Conservation (phyloP, 2,329 filamentous ascomycete species). For the Aspergillus uvarum region DNA sequence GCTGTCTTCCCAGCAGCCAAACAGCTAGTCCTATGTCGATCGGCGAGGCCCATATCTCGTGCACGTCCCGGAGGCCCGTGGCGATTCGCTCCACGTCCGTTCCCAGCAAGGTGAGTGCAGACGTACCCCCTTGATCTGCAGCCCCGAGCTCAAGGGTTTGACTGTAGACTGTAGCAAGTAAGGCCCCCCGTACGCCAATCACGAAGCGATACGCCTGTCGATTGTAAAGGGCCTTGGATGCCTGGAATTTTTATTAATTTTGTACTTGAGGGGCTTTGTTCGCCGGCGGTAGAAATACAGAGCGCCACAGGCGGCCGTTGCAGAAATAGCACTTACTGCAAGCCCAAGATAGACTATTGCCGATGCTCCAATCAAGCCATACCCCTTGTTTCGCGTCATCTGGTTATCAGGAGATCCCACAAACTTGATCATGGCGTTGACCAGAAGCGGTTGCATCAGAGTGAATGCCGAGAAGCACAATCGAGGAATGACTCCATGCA, state of each 20-base stretch:
- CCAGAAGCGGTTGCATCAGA: not conserved
- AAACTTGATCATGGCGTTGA: not conserved
- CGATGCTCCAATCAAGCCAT: not conserved
- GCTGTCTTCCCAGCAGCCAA: not conserved
- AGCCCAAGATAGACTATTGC: not conserved
- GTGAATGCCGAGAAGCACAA: not conserved
- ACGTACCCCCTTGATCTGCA: not conserved
- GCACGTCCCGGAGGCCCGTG: not conserved
- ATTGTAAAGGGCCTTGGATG: not conserved
- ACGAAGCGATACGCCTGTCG: not conserved
- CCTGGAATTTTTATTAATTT: not conserved
- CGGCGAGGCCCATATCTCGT: not conserved
- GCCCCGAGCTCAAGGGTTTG: not conserved
- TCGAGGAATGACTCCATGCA: not conserved
- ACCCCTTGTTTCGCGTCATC: not conserved
- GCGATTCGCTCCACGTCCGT: not conserved
- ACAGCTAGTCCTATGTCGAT: not conserved
- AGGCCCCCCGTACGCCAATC: not conserved
- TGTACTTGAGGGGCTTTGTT: rapidly evolving
- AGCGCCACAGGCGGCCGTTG: rapidly evolving
- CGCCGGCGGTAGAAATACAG: too few species aligned
- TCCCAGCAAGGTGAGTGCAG: not conserved
- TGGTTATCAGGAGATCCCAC: not conserved
- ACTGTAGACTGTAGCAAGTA: not conserved
- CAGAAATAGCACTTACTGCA: not conserved